Percentiles rank a stretch among this genome's conserved stretches.
phyloP scores from a whole-genome alignment of 352 stramenopile species.

The Phytophthora cryptogea region DNA sequence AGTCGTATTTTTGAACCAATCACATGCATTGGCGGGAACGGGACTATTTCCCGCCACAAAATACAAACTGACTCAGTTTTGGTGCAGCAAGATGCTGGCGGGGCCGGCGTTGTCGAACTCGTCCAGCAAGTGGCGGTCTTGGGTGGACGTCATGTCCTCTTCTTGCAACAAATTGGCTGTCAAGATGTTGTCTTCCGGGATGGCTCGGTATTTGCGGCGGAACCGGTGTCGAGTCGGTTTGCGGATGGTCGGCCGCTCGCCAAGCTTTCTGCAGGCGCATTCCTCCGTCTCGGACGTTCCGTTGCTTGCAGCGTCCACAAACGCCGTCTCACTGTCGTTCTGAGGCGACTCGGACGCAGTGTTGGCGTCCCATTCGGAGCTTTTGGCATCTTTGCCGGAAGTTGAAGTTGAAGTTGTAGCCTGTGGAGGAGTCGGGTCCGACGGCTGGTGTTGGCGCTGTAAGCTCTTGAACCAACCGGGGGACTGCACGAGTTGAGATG shows the following conservation, averaged over 20 bases:
- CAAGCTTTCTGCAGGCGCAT: slow-evolving; percentile 40
- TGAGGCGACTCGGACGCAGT: slow-evolving; percentile 17
- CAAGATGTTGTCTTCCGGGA: slow-evolving; percentile 39
- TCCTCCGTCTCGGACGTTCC: slow-evolving; percentile 24
- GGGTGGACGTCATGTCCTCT: slow-evolving; percentile 31
- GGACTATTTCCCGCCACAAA: slow-evolving; percentile 16
- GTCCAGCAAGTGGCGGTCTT: slow-evolving; percentile 35
- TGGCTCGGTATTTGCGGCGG: slow-evolving; percentile 38
- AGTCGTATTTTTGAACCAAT: slow-evolving; percentile 22
- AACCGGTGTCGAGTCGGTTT: slow-evolving; percentile 37
- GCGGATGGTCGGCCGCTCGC: slow-evolving; percentile 27
- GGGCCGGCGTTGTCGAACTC: slow-evolving; percentile 35
- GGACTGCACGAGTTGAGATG: slow-evolving; percentile 39
- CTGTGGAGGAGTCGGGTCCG: slow-evolving; percentile 17
- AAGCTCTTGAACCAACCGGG: slow-evolving; percentile 38
- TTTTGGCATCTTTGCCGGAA: slow-evolving; percentile 5
- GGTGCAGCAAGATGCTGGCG: slow-evolving; percentile 22
- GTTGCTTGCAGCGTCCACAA: slow-evolving; percentile 30
- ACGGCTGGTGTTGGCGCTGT: slow-evolving; percentile 29
- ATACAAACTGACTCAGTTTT: slow-evolving; percentile 10
- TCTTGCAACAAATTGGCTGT: slow-evolving; percentile 40
- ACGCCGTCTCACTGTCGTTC: slow-evolving; percentile 22
- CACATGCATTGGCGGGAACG: slow-evolving; percentile 20
- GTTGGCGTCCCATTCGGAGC: slow-evolving; percentile 19
- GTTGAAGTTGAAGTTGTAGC: slow-evolving; percentile 16